Conservation (phyloP, 2,329 filamentous ascomycete species). For the Apiospora pterosperma region DNA sequence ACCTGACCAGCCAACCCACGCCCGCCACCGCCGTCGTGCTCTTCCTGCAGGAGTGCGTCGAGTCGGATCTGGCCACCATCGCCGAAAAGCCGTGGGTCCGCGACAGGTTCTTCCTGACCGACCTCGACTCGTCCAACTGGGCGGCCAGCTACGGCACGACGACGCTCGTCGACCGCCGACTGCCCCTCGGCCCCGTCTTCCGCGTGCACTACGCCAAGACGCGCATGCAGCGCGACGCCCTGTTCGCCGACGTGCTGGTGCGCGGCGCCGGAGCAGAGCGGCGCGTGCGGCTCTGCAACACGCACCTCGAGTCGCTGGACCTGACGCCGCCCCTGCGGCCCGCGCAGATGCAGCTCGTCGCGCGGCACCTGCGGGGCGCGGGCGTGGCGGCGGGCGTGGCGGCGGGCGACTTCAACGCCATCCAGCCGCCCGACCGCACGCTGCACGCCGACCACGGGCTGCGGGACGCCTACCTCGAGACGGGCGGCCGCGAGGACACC, state of each 20-base stretch:
- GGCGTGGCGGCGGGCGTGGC: constrained; percentile 36
- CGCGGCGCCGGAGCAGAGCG: neutral
- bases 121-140: constrained; percentile 28
- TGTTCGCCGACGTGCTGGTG: constrained; percentile 47
- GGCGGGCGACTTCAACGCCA: constrained; percentile 55
- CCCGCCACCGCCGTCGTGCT: constrained; percentile 33
- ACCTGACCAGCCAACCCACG: constrained; percentile 7
- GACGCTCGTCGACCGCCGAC: constrained; percentile 43
- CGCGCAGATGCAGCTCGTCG: constrained; percentile 16
- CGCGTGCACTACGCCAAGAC: constrained; percentile 44
- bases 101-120: constrained; percentile 42
- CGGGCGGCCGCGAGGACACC: constrained; percentile 44
- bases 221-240: constrained; percentile 44
- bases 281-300: constrained; percentile 21
- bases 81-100: constrained; percentile 40
- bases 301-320: constrained; percentile 26
- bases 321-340: constrained; percentile 18
- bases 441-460: constrained; percentile 44
- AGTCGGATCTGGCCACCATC: constrained; percentile 40
- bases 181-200: constrained; percentile 38
- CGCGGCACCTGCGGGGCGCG: constrained; percentile 17
- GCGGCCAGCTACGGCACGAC: constrained; percentile 45
- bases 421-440: constrained; percentile 45
- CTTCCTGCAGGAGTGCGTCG: constrained; percentile 48
- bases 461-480: constrained; percentile 46